Conservation (phyloP, 495 filamentous ascomycete genomes). For the Pseudevernia furfuracea region DNA sequence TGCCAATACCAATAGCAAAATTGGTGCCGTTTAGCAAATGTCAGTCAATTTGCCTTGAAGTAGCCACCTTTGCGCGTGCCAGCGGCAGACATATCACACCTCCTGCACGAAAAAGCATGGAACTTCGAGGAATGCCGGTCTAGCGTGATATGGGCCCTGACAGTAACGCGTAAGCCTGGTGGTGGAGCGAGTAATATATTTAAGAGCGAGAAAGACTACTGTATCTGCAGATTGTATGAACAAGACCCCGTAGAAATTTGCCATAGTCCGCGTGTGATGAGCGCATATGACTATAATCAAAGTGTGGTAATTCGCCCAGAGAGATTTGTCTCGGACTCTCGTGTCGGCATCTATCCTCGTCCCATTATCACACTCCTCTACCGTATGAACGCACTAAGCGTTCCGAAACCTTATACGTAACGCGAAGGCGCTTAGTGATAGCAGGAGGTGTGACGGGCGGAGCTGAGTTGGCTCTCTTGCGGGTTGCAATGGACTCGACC, state of each 20-base stretch:
- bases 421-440: background rate
- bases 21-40: too few species aligned
- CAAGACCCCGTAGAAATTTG: background rate
- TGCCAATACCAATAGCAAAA: too few species aligned
- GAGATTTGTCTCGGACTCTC: too few species aligned
- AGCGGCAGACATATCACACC: background rate
- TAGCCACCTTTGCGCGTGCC: too few species aligned
- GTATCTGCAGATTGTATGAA: background rate
- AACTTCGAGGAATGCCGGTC: conserved; percentile 27
- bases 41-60: too few species aligned
- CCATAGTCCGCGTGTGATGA: background rate
- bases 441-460: background rate
- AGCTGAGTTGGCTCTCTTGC: background rate
- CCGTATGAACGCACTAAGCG: background rate
- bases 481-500: background rate
- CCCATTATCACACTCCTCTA: background rate
- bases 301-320: background rate
- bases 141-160: conserved; percentile 37
- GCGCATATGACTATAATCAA: background rate
- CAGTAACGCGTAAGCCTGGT: conserved; percentile 31
- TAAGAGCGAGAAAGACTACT: background rate
- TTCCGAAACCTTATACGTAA: background rate
- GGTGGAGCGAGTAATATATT: background rate
- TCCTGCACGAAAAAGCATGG: background rate
- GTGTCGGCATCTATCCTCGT: background rate